Base-by-base conservation (phyloP, 495 filamentous ascomycete genomes). In the Penicillium lividum region DNA sequence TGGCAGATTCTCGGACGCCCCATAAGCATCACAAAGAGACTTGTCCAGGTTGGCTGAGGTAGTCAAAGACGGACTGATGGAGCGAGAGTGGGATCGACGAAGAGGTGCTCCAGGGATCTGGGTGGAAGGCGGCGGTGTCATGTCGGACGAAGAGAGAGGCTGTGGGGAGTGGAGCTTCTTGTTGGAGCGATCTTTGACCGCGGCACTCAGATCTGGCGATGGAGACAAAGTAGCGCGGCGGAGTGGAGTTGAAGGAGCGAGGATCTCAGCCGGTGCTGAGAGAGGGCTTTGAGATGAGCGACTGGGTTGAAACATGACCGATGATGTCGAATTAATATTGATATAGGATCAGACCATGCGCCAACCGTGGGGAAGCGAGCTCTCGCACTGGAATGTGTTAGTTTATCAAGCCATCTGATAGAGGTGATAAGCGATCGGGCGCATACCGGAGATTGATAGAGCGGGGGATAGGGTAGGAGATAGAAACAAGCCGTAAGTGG, bases 111-210 rank as follows among this genome's bases (percentile, higher is more conserved):
- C 70, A 4, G 80, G 80, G 22, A 84, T 68, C 65, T 92, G 89
- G 6, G 87, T 85, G 2, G 89, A 91, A 0, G 89, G 89, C 10
- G 89, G 89, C 0, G 89, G 89, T 5, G 89, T 92, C 72, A 92
- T 77, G 52, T 80, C 77, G 45, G 74, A 77, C 40, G 77, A 75
- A 48, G 75, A 71, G 30, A 76, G 61, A 25, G 75, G 68, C 22
- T 70, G 70, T 10, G 77, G 71, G 13, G 77, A 80, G 46, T 66
- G 51, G 30, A 74, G 70, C 46, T 72, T 69, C 49, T 73, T 66
- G 46, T 74, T 66, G 53, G 71, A 65, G 36, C 67, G 67, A 30
- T 55, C 68, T 47, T 63, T 67, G 49, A 64, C 62, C 27, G 59
- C 62, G 22, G 59, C 65, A 52, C 70, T 74, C 36, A 74, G 62